Percentiles rank a stretch among this genome's conserved stretches.
Conservation (phyloP, 1,284 basidiomycete genomes). For the Phellopilus nigrolimitatus region DNA sequence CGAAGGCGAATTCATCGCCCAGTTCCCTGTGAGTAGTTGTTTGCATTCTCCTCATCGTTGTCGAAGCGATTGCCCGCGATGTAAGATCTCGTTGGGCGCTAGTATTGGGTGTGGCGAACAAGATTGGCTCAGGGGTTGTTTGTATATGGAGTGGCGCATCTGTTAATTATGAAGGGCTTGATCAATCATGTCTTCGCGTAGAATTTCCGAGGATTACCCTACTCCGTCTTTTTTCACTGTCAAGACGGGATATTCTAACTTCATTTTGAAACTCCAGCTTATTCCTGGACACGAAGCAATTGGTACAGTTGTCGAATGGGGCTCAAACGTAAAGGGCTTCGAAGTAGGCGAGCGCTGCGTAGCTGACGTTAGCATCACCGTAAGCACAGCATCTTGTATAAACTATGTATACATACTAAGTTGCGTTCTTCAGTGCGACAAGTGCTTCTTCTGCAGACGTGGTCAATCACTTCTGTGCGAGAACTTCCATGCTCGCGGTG, state of each 20-base stretch:
- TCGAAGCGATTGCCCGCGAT: no score
- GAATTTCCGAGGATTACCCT: no score
- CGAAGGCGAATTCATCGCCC: conserved; percentile 73
- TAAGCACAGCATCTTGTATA: conserved; percentile 25
- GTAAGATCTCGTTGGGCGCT: no score
- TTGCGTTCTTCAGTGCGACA: conserved; percentile 50
- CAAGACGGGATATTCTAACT: background rate
- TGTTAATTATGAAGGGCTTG: no score
- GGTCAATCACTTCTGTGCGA: conserved; percentile 73
- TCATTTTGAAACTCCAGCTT: conserved; percentile 3
- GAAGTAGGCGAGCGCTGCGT: conserved; percentile 53
- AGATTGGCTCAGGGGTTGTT: no score
- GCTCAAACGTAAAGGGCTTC: conserved; percentile 52
- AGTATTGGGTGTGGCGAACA: no score
- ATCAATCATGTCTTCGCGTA: no score
- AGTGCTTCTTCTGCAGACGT: conserved; percentile 80
- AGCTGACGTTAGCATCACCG: conserved; percentile 47
- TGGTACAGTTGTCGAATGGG: conserved; percentile 46
- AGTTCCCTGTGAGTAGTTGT: conserved; percentile 48
- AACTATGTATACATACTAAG: background rate
- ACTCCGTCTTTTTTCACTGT: no score
- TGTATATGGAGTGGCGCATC: no score
- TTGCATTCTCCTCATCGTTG: background rate
- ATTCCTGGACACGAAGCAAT: conserved; percentile 55
- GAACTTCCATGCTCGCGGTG: conserved; percentile 72